A percentile compares a stretch with the other conserved stretches of the same genome.
Conservation (phyloP, 345 rosid species). For the Trapa incisa region DNA sequence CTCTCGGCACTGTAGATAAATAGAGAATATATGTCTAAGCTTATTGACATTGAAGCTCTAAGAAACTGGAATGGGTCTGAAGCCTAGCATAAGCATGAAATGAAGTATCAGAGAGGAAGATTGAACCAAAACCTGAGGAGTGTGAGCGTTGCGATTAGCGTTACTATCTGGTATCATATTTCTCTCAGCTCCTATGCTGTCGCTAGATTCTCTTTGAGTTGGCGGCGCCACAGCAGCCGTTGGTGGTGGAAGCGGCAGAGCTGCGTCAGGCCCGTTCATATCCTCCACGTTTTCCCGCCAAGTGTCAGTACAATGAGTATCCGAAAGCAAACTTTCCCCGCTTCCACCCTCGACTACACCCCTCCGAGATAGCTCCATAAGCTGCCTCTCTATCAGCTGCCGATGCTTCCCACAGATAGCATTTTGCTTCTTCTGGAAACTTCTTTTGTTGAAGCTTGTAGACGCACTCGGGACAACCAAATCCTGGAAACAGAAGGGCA, state of each 20-base stretch:
- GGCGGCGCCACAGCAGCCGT: neutral
- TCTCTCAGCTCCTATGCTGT: neutral
- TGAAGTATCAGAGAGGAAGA: neutral
- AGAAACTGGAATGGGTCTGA: too few relatives aligned
- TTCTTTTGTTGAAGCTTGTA: neutral
- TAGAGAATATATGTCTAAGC: too few relatives aligned
- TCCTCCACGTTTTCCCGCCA: neutral
- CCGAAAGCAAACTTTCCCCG: neutral
- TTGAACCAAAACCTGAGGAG: neutral
- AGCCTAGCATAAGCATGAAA: neutral
- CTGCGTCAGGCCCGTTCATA: neutral
- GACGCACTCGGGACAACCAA: neutral
- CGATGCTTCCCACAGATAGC: constrained; percentile 1
- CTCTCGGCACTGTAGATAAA: too few relatives aligned
- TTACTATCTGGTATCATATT: neutral
- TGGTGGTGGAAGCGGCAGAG: neutral
- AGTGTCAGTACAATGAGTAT: neutral
- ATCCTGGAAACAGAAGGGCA: neutral
- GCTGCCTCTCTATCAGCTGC: constrained; percentile 1
- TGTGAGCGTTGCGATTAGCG: neutral
- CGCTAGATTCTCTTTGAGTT: neutral
- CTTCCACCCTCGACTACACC: neutral
- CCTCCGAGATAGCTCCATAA: neutral
- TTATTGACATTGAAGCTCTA: too few relatives aligned
- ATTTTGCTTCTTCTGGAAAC: neutral